Base-by-base conservation (phyloP, 192 early-diverging fungal genomes). In the Geranomyces variabilis region DNA sequence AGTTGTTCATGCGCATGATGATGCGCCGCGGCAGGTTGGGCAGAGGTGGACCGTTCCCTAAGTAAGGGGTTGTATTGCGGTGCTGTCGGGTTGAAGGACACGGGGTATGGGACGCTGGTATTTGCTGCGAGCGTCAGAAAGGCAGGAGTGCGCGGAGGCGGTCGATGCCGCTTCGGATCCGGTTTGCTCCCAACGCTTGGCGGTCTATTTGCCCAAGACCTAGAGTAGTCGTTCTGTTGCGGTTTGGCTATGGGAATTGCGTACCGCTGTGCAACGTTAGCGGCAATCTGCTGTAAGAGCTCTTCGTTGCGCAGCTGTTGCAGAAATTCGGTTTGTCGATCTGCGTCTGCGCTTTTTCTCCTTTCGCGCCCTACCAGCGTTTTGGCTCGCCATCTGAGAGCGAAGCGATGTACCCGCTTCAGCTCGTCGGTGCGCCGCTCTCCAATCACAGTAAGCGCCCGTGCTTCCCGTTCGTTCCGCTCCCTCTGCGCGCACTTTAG, bases 401-500 rank as follows among this genome's bases (percentile, higher is more conserved):
- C 58, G 29, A 60, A 60, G 21, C 5, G 58, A 33, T 60, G 58
- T 7, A 60, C 58, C 2, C 29, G 31, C 31, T 34, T 60, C 8
- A 60, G 17, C 28, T 60, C 58, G 5, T 60, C 58, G 7, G 17
- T 17, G 24, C 28, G 5, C 58, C 15, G 22, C 7, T 28, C 29
- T 29, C 17, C 58, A 19, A 28, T 19, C 4, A 8, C 21, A 1
- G 19, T 29, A 26, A 34, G 21, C 9, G 31, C 58, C 58, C 58
- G 17, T 19, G 17, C 58, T 29, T 19, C 29, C 29, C 29, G 21
- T 4, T 33, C 8, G 3, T 7, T 26, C 58, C 58, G 17, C 8
- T 28, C 31, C 31, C 17, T 19, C 17, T 60, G 29, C 26, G 48
- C 46, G 21, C 67, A 45, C 28, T 33, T 72, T 10, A 72, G 53